A percentile compares a stretch with the other conserved stretches of the same genome.
These are phyloP conservation scores for Raddia distichophylla DNA, from an alignment of 176 grass and related monocot genomes.

Conservation along the genomic window DNA sequence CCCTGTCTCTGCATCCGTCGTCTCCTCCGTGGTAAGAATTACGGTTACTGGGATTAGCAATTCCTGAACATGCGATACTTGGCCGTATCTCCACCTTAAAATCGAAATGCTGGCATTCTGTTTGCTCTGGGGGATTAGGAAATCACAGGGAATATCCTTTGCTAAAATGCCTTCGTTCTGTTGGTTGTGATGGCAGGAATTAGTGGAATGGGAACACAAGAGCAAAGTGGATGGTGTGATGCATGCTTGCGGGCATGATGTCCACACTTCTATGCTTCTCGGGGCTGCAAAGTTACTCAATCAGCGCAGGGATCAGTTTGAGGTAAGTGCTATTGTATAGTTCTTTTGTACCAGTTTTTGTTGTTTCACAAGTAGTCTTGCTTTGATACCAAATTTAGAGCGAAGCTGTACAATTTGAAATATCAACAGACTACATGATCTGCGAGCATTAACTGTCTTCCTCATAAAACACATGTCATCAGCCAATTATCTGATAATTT, in stretches of 20 bases:
- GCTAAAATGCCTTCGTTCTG: neutral
- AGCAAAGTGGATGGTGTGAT: conserved; percentile 87
- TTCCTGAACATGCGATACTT: neutral
- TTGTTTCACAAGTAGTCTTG: neutral
- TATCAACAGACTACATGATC: neutral
- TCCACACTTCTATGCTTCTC: conserved; percentile 83
- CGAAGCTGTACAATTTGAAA: no score
- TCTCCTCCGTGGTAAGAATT: neutral
- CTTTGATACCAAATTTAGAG: neutral
- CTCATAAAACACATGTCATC: neutral
- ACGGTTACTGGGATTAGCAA: neutral
- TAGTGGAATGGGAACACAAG: conserved; percentile 93
- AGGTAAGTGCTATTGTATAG: conserved; percentile 36
- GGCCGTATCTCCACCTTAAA: neutral
- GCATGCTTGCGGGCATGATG: conserved; percentile 94
- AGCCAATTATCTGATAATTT: neutral
- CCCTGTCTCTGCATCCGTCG: neutral
- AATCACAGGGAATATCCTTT: neutral
- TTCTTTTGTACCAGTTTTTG: neutral
- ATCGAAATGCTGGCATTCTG: neutral
- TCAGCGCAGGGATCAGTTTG: conserved; percentile 67
- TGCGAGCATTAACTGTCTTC: neutral
- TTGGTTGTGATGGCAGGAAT: conserved; percentile 48
- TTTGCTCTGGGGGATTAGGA: neutral
- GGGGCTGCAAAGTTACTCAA: conserved; percentile 91